These are phyloP conservation scores for Mucor indicus DNA, from an alignment of 371 early-diverging fungal species.

Conservation along the genomic window DNA sequence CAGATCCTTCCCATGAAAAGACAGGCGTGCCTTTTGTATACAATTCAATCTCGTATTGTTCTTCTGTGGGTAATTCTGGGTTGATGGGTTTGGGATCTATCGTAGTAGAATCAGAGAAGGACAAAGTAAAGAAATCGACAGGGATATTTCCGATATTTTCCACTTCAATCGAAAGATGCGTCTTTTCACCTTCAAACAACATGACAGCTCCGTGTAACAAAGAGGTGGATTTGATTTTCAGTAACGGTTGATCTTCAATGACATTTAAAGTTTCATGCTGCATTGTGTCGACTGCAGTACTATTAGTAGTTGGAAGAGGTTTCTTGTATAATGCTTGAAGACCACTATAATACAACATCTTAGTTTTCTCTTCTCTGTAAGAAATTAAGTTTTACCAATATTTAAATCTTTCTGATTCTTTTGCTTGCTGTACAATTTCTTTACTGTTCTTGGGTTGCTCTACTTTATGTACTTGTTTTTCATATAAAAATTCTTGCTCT, in stretches of 20 bases:
- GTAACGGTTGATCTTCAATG: slow-evolving; percentile 67
- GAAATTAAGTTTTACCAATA: slow-evolving; percentile 1
- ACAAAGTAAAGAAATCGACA: slow-evolving; percentile 70
- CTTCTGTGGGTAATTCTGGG: slow-evolving; percentile 66
- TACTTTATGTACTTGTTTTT: slow-evolving; percentile 30
- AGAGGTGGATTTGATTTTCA: slow-evolving; percentile 63
- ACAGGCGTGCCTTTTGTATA: slow-evolving; percentile 65
- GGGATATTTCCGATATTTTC: slow-evolving; percentile 75
- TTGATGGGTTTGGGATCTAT: slow-evolving; percentile 44
- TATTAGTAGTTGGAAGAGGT: too few species aligned
- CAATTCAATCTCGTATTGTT: slow-evolving; percentile 76
- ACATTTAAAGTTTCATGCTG: slow-evolving; percentile 32
- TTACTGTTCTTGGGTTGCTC: slow-evolving; percentile 11
- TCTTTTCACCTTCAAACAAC: slow-evolving; percentile 83
- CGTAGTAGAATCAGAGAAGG: slow-evolving; percentile 67
- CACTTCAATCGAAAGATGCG: slow-evolving; percentile 59
- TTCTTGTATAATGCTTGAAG: slow-evolving; percentile 17
- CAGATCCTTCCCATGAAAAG: slow-evolving; percentile 62
- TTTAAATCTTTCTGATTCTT: slow-evolving; percentile 18
- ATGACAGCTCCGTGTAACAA: slow-evolving; percentile 70
- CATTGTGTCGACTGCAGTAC: neutral
- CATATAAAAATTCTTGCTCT: slow-evolving; percentile 67
- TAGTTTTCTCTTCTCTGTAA: neutral
- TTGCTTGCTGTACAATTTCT: neutral
- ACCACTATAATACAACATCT: neutral